Base-by-base conservation (phyloP, 768 basidiomycete genomes). In the Lepiota venenata region DNA sequence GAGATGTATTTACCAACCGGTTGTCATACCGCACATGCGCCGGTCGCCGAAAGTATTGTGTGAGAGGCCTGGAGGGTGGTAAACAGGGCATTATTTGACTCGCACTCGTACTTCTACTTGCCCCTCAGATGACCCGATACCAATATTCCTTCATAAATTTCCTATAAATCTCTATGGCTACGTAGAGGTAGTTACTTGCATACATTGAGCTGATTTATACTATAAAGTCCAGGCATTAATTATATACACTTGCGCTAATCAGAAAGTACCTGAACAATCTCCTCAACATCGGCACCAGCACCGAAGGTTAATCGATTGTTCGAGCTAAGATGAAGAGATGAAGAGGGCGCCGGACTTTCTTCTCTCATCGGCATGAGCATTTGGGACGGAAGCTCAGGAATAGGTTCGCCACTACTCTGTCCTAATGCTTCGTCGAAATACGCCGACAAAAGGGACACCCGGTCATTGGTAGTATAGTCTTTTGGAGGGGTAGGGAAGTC, bases 1-100 rank as follows among this genome's bases (percentile, higher is more conserved):
- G 82, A 82, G 53, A 96, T 77, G 15, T 83, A 82, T 67, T 91
- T 94, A 53, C 93, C 66, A 96, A 86, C 64, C 82, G 77, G 6
- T 81, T 82, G 65, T 93, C 88, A 44, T 86, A 83, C 18, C 72
- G 69, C 10, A 76, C 71, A 62, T 96, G 93, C 20, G 92, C 69
- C 8, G n/a, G n/a, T 58, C 88, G 77, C 20, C 91, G 81, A 56
- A 93, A 81, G 2, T 91, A 91, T 14, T 91, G 84, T 4, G 83
- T 71, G 21, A 96, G 73, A 74, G 96, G 93, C 3, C 85, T 81
- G 0, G 90, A 83, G 55, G 95, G 75, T 9, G 80, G 69, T 77
- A 74, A 11, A 95, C 70, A 1, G 92, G 81, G 92, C 93, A 96
- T 22, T 81, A 73, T 47, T 25, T n/a, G n/a, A n/a, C n/a, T n/a